A percentile compares a stretch with the other conserved stretches of the same genome.
Conservation (phyloP, 2,329 filamentous ascomycete genomes). For the Xylariaceae sp. region DNA sequence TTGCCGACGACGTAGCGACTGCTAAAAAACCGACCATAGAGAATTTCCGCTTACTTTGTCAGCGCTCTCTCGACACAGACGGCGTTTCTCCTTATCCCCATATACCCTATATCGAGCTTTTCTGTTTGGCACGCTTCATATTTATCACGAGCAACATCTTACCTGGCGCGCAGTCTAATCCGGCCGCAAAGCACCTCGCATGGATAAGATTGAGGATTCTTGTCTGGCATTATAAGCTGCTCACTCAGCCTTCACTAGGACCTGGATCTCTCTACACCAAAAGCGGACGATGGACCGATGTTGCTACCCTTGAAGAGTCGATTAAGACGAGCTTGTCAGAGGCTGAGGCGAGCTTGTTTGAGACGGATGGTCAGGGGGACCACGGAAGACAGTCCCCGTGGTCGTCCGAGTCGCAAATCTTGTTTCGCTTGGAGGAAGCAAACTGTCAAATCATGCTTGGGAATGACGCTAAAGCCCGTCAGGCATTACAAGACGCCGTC, state of each 20-base stretch:
- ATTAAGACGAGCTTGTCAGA: slow-evolving; percentile 43
- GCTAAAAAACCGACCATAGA: slow-evolving; percentile 15
- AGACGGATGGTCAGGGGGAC: slow-evolving; percentile 17
- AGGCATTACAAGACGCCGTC: slow-evolving; percentile 66
- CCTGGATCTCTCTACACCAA: slow-evolving; percentile 53
- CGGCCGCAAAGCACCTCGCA: slow-evolving; percentile 36
- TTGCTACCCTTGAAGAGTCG: slow-evolving; percentile 50
- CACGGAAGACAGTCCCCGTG: slow-evolving; percentile 34
- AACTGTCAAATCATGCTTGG: slow-evolving; percentile 82
- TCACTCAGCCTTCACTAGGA: slow-evolving; percentile 54
- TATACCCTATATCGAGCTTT: slow-evolving; percentile 78
- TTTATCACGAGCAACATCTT: slow-evolving; percentile 38
- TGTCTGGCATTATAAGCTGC: slow-evolving; percentile 62
- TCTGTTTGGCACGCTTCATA: slow-evolving; percentile 63
- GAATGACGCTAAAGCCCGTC: slow-evolving; percentile 68
- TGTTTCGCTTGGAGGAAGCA: slow-evolving; percentile 76
- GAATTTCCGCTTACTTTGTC: slow-evolving; percentile 41
- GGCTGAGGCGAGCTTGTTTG: slow-evolving; percentile 35
- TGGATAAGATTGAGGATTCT: slow-evolving; percentile 70
- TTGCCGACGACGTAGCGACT: neutral
- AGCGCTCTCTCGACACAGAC: slow-evolving; percentile 71
- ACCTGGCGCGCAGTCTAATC: slow-evolving; percentile 25
- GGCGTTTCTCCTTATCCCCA: slow-evolving; percentile 82
- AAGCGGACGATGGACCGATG: slow-evolving; percentile 55
- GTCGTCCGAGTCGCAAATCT: slow-evolving; percentile 51